Evolutionary conservation across 306 rosid species (phyloP), one percentile per base, ranked within the genome.

Genomic region (Trifolium dubium): DNA sequence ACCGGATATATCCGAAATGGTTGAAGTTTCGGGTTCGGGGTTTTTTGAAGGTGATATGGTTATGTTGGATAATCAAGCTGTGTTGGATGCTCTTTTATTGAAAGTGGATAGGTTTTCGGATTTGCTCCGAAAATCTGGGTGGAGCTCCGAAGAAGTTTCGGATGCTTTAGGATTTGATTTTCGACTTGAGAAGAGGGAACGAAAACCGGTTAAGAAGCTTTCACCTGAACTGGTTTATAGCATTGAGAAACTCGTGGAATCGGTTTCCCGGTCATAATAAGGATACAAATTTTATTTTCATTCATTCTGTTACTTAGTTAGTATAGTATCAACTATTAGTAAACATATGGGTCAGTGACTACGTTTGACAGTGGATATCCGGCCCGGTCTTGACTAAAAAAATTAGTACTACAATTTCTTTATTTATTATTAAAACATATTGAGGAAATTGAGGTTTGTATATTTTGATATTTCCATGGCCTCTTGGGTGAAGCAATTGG

Each of bases 101-200:
- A 91, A 91, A 83, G 86, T 88, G 51, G 94, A 86, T 39, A 86
- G 89, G 74, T 87, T 86, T 28, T 91, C 98, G 63, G 96, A 88
- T 2, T 79, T 83, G 41, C 90, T 93, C 19, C 83, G 92, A 1
- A 89, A 84, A 73, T 85, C 98, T 4, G 98, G 97, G 73, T 93
- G 98, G 98, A 93, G 96, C 96, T 85, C 98, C 69, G 97, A 91
- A 34, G 98, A 91, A 56, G 96, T 93, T 0, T 86, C 90, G 35
- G 96, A 93, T 30, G 96, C 96, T 0, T 71, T 93, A 31, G 96
- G 92, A 6, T 93, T 91, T 63, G 85, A 91, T 73, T 86, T 85
- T 64, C 96, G 88, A 82, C 85, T 82, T 43, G 92, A 80, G 68
- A 93, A 81, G 68, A 93, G 86, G 89, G 92, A 75, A 46, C 32